phyloP scores from a whole-genome alignment of 257 asterid genomes.

The Solanum corneliomulleri region DNA sequence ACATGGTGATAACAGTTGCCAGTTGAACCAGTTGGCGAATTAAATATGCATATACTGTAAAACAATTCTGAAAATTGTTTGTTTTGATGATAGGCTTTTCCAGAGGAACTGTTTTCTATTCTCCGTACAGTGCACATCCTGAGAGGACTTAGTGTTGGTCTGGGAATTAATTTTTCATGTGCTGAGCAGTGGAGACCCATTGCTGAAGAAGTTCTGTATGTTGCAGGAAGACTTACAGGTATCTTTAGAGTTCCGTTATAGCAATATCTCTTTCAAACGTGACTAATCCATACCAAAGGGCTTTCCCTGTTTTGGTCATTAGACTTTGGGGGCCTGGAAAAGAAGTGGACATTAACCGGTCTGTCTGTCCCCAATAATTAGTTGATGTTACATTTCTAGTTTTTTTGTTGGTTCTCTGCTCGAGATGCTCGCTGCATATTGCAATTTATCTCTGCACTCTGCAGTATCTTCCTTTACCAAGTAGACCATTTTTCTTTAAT shows the following conservation, averaged over 20 bases:
- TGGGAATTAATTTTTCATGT: constrained; percentile 85
- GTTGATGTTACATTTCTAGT: not conserved
- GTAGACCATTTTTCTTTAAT: not conserved
- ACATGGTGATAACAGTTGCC: not conserved
- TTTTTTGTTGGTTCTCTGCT: not conserved
- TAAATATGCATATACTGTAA: not conserved
- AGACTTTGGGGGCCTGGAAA: not conserved
- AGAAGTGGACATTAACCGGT: not conserved
- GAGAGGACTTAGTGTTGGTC: constrained; percentile 95
- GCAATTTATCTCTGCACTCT: not conserved
- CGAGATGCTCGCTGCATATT: not conserved
- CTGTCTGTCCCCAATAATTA: not conserved
- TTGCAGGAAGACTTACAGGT: constrained; percentile 72
- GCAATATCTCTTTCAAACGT: not conserved
- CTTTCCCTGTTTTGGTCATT: not conserved
- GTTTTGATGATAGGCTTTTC: constrained; percentile 52
- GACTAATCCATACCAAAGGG: not conserved
- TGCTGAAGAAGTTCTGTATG: constrained; percentile 77
- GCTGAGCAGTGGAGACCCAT: constrained; percentile 96
- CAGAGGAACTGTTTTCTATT: constrained; percentile 93
- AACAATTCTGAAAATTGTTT: not conserved
- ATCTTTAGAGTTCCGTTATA: not conserved
- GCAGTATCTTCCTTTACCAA: not conserved
- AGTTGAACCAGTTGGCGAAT: not conserved
- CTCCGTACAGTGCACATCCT: constrained; percentile 88